Conservation (phyloP, 352 stramenopile genomes). For the Stephanocyclus meneghinianus region DNA sequence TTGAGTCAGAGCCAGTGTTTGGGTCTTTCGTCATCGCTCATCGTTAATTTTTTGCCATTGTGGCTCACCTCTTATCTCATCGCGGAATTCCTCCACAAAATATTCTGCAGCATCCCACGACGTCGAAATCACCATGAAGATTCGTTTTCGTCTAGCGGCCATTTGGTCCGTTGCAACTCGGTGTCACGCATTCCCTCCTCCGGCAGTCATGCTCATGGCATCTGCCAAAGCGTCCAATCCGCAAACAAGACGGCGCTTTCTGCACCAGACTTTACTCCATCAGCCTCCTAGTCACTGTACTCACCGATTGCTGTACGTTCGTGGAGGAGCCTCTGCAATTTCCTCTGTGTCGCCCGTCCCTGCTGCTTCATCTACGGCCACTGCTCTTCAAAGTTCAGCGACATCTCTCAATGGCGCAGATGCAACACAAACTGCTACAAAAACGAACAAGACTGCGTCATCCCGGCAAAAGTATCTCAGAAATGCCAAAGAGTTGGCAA, state of each 20-base stretch:
- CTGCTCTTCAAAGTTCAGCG: not conserved
- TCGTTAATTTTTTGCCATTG: not conserved
- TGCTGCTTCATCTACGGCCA: not conserved
- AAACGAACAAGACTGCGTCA: not conserved
- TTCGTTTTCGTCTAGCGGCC: not conserved
- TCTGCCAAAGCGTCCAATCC: not conserved
- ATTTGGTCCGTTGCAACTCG: not conserved
- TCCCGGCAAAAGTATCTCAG: conserved; percentile 29
- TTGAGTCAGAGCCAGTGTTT: not conserved
- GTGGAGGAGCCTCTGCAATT: not conserved
- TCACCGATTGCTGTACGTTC: not conserved
- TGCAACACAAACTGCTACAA: not conserved
- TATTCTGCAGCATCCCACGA: no score
- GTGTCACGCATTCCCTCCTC: not conserved
- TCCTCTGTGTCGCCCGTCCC: not conserved
- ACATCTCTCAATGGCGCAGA: not conserved
- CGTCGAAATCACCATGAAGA: not conserved
- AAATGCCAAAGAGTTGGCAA: conserved; percentile 59
- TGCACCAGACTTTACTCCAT: not conserved
- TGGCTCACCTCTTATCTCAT: not conserved
- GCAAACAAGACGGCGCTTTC: not conserved
- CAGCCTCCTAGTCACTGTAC: not conserved
- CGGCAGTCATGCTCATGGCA: not conserved
- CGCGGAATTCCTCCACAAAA: not conserved
- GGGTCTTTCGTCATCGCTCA: not conserved